A percentile compares a stretch with the other conserved stretches of the same genome.
Conservation (phyloP, 768 basidiomycete genomes). For the Suillus hirtellus region DNA sequence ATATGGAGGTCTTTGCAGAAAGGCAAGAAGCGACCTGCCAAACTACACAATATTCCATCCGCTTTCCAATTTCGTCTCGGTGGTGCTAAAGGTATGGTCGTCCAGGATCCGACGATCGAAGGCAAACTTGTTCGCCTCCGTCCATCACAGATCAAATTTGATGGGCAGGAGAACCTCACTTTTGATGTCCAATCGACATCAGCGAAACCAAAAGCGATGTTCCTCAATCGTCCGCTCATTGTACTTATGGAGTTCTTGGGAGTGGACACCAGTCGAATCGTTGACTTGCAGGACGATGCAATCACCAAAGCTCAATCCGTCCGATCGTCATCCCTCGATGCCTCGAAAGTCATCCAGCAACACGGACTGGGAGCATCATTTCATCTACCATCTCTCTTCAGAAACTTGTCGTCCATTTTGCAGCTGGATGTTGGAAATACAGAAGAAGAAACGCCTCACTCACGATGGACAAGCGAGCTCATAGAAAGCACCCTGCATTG, state of each 20-base stretch:
- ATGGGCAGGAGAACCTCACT: slow-evolving; percentile 34
- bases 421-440: slow-evolving; percentile 29
- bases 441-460: slow-evolving; percentile 12
- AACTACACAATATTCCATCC: slow-evolving; percentile 32
- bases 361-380: slow-evolving; percentile 50
- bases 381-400: slow-evolving; percentile 43
- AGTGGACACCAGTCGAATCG: slow-evolving; percentile 34
- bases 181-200: slow-evolving; percentile 53
- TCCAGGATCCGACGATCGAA: slow-evolving; percentile 38
- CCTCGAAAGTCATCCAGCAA: slow-evolving; percentile 40
- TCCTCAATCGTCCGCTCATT: slow-evolving; percentile 50
- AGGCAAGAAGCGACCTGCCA: slow-evolving; percentile 24
- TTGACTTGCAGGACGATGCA: slow-evolving; percentile 38
- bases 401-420: slow-evolving; percentile 34
- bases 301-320: slow-evolving; percentile 39
- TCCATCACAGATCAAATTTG: slow-evolving; percentile 51
- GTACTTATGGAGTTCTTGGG: slow-evolving; percentile 48
- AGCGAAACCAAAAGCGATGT: slow-evolving; percentile 41
- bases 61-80: slow-evolving; percentile 46
- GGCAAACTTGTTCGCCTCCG: slow-evolving; percentile 42
- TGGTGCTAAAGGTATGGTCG: slow-evolving; percentile 51
- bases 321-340: slow-evolving; percentile 33
- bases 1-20: slow-evolving; percentile 40
- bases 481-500: slow-evolving; percentile 39
- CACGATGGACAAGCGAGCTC: slow-evolving; percentile 35